These are phyloP conservation scores for Erythrophleum ivorense DNA, from an alignment of 331 rosid species.

Conservation along the genomic window DNA sequence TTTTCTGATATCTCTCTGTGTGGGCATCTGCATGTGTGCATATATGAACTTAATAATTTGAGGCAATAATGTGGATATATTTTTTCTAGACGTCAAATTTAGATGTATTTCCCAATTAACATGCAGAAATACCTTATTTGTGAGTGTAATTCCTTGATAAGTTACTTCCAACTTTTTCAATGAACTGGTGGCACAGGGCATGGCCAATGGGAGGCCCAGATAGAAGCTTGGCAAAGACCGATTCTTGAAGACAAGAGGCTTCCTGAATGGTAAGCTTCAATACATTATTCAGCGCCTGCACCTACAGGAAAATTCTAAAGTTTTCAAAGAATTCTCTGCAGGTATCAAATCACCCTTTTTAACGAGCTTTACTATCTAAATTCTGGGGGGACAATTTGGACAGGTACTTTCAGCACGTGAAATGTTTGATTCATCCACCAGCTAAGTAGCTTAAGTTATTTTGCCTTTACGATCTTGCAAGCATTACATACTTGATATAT, in stretches of 20 bases:
- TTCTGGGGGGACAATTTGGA: conserved; percentile 95
- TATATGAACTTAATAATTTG: conserved; percentile 3
- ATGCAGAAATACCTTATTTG: background rate
- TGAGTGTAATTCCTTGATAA: conserved; percentile 25
- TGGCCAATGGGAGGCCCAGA: conserved; percentile 82
- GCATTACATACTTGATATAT: conserved; percentile 20
- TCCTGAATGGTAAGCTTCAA: conserved; percentile 85
- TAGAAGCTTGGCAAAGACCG: conserved; percentile 95
- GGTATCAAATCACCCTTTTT: conserved; percentile 89
- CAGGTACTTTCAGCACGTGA: conserved; percentile 60
- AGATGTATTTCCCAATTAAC: background rate
- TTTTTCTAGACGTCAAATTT: conserved; percentile 35
- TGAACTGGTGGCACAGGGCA: conserved; percentile 60
- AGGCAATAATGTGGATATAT: conserved; percentile 21
- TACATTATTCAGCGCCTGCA: conserved; percentile 31
- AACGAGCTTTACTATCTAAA: conserved; percentile 91
- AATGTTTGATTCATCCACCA: conserved; percentile 10
- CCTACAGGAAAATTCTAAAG: conserved; percentile 33
- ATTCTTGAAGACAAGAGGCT: conserved; percentile 86
- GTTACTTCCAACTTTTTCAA: conserved; percentile 16
- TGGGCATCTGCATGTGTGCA: no score
- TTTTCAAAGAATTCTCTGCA: conserved; percentile 49
- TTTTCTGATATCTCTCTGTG: background rate
- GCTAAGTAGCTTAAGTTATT: conserved; percentile 9
- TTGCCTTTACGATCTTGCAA: conserved; percentile 17